Conservation (phyloP, 1,284 basidiomycete species). For the Exobasidium rhododendri region DNA sequence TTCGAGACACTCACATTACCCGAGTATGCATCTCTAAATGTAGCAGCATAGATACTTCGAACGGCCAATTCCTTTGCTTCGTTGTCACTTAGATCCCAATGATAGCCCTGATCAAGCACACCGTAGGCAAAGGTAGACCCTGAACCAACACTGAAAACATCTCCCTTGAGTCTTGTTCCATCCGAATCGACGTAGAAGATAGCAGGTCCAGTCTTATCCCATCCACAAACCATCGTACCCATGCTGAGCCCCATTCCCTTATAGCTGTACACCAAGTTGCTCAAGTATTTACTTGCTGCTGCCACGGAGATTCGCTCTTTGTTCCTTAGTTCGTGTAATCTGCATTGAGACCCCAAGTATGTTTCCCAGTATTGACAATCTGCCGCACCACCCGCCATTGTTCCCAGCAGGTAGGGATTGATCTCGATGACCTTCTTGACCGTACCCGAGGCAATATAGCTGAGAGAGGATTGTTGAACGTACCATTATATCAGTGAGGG, state of each 20-base stretch:
- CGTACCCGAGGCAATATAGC: conserved; percentile 74
- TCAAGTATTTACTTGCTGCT: conserved; percentile 93
- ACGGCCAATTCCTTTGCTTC: conserved; percentile 93
- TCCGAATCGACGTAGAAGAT: conserved; percentile 99
- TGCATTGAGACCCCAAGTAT: conserved; percentile 95
- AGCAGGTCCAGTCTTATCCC: conserved; percentile 99
- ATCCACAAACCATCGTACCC: conserved; percentile 99
- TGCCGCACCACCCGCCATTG: conserved; percentile 95
- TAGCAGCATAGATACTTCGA: conserved; percentile 93
- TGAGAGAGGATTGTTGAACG: conserved; percentile 46
- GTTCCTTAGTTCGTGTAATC: conserved; percentile 93
- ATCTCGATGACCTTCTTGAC: conserved; percentile 82
- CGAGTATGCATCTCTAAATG: conserved; percentile 61
- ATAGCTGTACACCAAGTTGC: conserved; percentile 95
- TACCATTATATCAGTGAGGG: not conserved
- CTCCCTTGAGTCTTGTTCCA: conserved; percentile 88
- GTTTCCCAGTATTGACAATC: conserved; percentile 98
- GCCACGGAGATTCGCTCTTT: conserved; percentile 97
- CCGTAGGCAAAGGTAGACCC: conserved; percentile 98
- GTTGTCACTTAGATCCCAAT: conserved; percentile 86
- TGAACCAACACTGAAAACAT: conserved; percentile 96
- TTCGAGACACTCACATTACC: not conserved
- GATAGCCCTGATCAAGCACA: conserved; percentile 94
- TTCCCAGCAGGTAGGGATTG: conserved; percentile 95
- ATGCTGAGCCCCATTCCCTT: conserved; percentile 99